phyloP scores from a whole-genome alignment of 2,329 filamentous ascomycete species.

The Cladosporium oxysporum region DNA sequence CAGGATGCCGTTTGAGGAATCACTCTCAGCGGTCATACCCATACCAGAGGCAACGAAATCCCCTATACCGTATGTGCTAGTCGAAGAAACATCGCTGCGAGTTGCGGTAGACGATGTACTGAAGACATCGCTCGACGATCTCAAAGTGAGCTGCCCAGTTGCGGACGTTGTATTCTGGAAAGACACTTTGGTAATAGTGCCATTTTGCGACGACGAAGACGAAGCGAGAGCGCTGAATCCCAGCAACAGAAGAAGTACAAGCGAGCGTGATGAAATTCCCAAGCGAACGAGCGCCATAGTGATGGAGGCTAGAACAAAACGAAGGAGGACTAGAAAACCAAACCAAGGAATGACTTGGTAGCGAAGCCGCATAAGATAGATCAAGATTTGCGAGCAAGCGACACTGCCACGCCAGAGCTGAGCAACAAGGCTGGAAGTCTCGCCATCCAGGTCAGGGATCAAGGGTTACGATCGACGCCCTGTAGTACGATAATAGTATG shows the following conservation, averaged over 20 bases:
- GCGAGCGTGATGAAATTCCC: neutral
- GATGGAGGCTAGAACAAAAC: neutral
- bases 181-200: neutral
- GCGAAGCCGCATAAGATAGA: neutral
- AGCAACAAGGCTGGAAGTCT: neutral
- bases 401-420: neutral
- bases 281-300: neutral
- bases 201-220: neutral
- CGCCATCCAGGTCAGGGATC: neutral
- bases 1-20: neutral
- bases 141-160: neutral
- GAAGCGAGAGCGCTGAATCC: neutral
- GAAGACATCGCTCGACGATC: neutral
- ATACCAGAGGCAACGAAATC: neutral
- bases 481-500: neutral
- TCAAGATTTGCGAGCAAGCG: neutral
- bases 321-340: neutral
- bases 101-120: neutral
- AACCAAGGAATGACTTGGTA: neutral
- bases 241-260: neutral
- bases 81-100: neutral
- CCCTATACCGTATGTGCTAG: neutral
- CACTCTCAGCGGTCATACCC: neutral
- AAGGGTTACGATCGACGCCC: neutral
- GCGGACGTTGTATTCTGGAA: neutral